These are phyloP conservation scores for Didymella segeticola DNA, from an alignment of 2,329 filamentous ascomycete genomes.

Conservation along the genomic window DNA sequence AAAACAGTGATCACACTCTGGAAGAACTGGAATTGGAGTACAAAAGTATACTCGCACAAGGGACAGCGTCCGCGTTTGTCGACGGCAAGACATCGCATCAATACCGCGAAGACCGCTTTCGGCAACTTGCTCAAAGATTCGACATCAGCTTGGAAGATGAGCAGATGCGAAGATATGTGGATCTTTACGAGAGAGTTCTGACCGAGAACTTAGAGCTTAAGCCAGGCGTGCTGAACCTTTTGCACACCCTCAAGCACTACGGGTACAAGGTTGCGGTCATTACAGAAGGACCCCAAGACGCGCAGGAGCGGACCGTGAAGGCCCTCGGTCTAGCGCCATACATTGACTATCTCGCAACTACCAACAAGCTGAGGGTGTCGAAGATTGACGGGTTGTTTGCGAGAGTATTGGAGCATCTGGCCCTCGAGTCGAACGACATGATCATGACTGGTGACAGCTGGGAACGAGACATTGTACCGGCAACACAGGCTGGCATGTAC, in stretches of 20 bases:
- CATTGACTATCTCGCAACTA: slow-evolving; percentile 44
- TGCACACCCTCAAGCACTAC: slow-evolving; percentile 42
- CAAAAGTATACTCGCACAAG: slow-evolving; percentile 40
- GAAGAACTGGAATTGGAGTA: slow-evolving; percentile 33
- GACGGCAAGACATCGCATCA: slow-evolving; percentile 55
- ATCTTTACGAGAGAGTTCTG: not conserved
- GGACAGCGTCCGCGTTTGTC: slow-evolving; percentile 52
- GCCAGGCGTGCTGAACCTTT: slow-evolving; percentile 45
- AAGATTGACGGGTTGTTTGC: not conserved
- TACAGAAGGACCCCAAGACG: slow-evolving; percentile 58
- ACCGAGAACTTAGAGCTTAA: slow-evolving; percentile 24
- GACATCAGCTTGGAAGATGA: slow-evolving; percentile 39
- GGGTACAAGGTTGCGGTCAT: slow-evolving; percentile 54
- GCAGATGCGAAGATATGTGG: not conserved
- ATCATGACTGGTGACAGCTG: slow-evolving; percentile 23
- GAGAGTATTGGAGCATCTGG: not conserved
- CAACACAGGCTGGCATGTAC: slow-evolving; percentile 9
- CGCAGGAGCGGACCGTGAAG: slow-evolving; percentile 54
- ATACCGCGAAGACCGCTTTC: slow-evolving; percentile 53
- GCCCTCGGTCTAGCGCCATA: slow-evolving; percentile 39
- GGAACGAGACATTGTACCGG: slow-evolving; percentile 22
- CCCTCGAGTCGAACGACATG: slow-evolving; percentile 7
- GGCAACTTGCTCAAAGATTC: not conserved
- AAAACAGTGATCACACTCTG: not conserved
- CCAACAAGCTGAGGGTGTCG: slow-evolving; percentile 40